Base-by-base conservation (phyloP, 495 filamentous ascomycete species). In the Hypomontagnella monticulosa region DNA sequence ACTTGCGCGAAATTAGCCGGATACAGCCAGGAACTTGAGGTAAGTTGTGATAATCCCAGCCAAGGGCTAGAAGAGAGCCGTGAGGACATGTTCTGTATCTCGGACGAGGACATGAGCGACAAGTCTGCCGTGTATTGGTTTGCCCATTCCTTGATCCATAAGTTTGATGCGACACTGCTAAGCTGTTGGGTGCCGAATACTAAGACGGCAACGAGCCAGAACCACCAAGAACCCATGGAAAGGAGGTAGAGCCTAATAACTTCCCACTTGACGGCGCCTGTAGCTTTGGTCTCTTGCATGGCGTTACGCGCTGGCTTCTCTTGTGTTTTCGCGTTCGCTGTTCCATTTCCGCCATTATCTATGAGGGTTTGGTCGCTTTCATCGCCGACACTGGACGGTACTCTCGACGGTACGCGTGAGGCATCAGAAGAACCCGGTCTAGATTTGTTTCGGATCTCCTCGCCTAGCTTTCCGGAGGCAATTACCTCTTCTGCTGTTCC, bases 211-310 rank as follows among this genome's bases (percentile, higher is more conserved):
- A 88, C 70, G 42, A 89, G 70, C 96, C 96, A 99, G 72, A 93
- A 99, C 82, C 91, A 91, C 93, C 93, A 97, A 4, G 85, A 83
- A 7, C 96, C 96, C 96, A 98, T 98, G 43, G 93, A 84, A 16
- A 73, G 73, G 15, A 99, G 82, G 74, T 97, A 99, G 71, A 97
- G 87, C 32, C 83, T 79, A 70, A 98, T 87, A 44, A 96, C 92
- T 20, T 82, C 80, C 84, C 90, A 89, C 72, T 96, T 92, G 67
- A 99, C 91, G 34, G 93, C 88, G 33, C 95, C 95, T 47, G 82
- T 83, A 12, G 90, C 87, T 75, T 96, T 97, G 2, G 79, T 81
- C 73, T 99, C 95, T 47, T 81, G 78, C 67, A 86, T 76, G 8
- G 85, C 83, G 48, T 82, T 74, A 44, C 83, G 81, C 57, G 78